Percentiles rank a stretch among this genome's conserved stretches.
Evolutionary conservation across 805 yeast species (phyloP).

Genomic region (Pichia thaimueangensis): DNA sequence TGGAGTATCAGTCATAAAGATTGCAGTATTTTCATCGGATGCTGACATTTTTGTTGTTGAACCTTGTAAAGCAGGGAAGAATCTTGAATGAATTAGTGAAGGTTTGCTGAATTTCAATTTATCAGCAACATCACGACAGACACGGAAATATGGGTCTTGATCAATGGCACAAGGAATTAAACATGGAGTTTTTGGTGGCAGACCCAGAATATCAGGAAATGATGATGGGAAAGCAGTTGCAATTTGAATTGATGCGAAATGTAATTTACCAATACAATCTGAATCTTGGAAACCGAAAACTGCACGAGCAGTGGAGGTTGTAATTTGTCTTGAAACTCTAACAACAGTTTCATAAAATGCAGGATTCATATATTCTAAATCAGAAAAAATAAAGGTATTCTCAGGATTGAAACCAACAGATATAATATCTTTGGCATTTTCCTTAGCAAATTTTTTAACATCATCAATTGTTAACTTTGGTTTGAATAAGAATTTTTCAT

Average conservation of each 20-base stretch:
- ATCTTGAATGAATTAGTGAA: constrained; percentile 84
- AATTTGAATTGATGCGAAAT: constrained; percentile 94
- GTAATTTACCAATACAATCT: constrained; percentile 90
- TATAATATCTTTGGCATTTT: constrained; percentile 88
- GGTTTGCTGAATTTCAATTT: constrained; percentile 89
- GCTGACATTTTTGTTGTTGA: constrained; percentile 97
- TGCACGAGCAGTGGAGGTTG: constrained; percentile 94
- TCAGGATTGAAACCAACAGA: constrained; percentile 92
- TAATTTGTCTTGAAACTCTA: constrained; percentile 86
- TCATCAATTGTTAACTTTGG: constrained; percentile 83
- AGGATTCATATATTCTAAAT: constrained; percentile 87
- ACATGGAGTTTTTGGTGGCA: constrained; percentile 87
- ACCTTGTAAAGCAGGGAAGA: constrained; percentile 98
- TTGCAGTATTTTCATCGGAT: constrained; percentile 81
- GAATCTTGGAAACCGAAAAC: constrained; percentile 95
- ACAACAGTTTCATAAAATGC: constrained; percentile 93
- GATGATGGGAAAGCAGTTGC: constrained; percentile 94
- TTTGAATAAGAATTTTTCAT: constrained; percentile 93
- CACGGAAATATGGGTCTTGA: constrained; percentile 97
- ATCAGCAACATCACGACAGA: constrained; percentile 94
- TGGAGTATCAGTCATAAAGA: constrained; percentile 91
- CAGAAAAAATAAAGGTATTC: constrained; percentile 93
- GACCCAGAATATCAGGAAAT: constrained; percentile 86
- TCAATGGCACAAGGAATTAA: constrained; percentile 98
- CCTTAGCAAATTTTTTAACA: constrained; percentile 70